Evolutionary conservation across 1,284 basidiomycete genomes (phyloP), one percentile per base, ranked within the genome.

Genomic region (Apiotrichum mycotoxinovorans): DNA sequence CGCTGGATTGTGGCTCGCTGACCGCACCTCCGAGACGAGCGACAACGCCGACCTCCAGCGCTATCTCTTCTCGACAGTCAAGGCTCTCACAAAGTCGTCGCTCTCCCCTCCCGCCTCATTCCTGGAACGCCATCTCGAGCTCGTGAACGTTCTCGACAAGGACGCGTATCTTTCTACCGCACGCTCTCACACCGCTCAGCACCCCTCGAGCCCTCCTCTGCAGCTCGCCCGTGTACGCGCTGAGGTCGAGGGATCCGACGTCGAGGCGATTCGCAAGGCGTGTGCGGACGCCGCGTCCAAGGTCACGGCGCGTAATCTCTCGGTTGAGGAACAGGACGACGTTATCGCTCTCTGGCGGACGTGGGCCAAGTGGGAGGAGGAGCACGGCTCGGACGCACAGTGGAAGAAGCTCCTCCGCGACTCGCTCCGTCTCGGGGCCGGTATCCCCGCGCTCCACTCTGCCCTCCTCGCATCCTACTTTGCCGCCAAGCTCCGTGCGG

Each of bases 1-100:
- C 4, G 68, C 67, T 2, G 71, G 72, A 4, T 34, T 56, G 30
- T 77, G 75, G 75, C 57, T 77, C 37, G 59, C 66, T 2, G 60
- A 63, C 22, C 67, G 65, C 52, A 70, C 72, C 35, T 47, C 51
- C 4, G 54, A 51, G 33, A 51, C 60, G 20, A 49, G 52, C 8
- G 60, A 64, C 10, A 68, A 74, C 37, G 33, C 51, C 7, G 69
- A 71, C 38, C 58, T 74, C 49, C 55, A 71, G 65, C 62, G 64
- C 15, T 76, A 66, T 55, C 66, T 75, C 34, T 43, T 68, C 12
- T 66, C 72, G 3, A 67, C 69, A 0, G 47, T 75, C 14, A 50
- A 66, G 12, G 58, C 64, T 30, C 59, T 71, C 4, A 70, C 70
- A 3, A 69, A 73, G 60, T 57, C 68, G 11, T 59, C 63, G 11